Evolutionary conservation across 2,329 filamentous ascomycete genomes (phyloP).

Genomic region (Bipolaris sorokiniana): DNA sequence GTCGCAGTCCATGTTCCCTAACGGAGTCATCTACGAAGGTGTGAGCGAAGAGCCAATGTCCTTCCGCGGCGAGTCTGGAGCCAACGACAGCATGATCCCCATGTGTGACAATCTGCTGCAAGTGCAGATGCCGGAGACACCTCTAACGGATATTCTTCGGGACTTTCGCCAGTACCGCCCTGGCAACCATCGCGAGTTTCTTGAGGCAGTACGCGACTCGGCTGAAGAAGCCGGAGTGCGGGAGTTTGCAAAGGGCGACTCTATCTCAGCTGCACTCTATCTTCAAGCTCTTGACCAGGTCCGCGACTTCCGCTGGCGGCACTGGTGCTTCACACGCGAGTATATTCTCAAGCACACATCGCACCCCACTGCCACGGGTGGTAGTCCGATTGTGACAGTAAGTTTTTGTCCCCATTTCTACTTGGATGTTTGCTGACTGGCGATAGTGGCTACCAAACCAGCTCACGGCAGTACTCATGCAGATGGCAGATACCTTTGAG

Average conservation of each 20-base stretch:
- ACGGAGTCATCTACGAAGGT: slow-evolving; percentile 89
- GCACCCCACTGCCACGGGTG: slow-evolving; percentile 80
- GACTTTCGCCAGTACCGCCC: slow-evolving; percentile 92
- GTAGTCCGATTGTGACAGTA: slow-evolving; percentile 77
- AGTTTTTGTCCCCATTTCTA: slow-evolving; percentile 17
- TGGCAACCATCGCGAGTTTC: slow-evolving; percentile 84
- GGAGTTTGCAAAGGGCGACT: slow-evolving; percentile 68
- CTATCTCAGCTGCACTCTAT: slow-evolving; percentile 58
- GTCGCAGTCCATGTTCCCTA: slow-evolving; percentile 89
- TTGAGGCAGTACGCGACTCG: slow-evolving; percentile 69
- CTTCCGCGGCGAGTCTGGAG: slow-evolving; percentile 91
- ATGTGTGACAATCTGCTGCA: slow-evolving; percentile 87
- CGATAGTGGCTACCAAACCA: slow-evolving; percentile 77
- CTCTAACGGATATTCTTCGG: slow-evolving; percentile 82
- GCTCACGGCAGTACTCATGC: slow-evolving; percentile 72
- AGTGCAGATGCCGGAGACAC: slow-evolving; percentile 86
- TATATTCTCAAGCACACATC: slow-evolving; percentile 80
- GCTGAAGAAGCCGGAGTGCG: slow-evolving; percentile 62
- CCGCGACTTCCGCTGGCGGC: slow-evolving; percentile 80
- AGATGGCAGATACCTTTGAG: slow-evolving; percentile 68
- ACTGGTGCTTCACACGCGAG: slow-evolving; percentile 85
- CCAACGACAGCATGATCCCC: slow-evolving; percentile 93
- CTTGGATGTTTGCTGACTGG: slow-evolving; percentile 11
- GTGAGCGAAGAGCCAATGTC: slow-evolving; percentile 75
- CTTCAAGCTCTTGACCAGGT: slow-evolving; percentile 70